Conservation (phyloP, 768 basidiomycete species). For the Neoboletus subvelutipes region DNA sequence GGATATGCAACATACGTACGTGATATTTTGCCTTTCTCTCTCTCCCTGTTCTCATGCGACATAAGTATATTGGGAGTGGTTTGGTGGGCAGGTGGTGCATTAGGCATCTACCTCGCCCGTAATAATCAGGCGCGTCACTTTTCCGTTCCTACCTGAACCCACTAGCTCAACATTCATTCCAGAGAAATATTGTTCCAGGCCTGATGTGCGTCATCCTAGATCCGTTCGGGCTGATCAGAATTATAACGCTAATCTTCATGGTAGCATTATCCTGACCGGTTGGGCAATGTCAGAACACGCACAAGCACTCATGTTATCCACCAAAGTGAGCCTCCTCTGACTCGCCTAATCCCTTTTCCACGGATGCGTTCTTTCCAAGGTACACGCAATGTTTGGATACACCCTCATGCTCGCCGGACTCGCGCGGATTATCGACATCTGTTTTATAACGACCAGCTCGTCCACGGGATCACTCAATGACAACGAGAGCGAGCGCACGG, state of each 20-base stretch:
- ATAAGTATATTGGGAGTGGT: slow-evolving; percentile 52
- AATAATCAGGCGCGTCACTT: slow-evolving; percentile 61
- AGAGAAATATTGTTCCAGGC: slow-evolving; percentile 80
- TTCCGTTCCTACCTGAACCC: background rate
- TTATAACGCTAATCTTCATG: background rate
- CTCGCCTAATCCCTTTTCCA: too few species aligned
- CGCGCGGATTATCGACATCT: slow-evolving; percentile 79
- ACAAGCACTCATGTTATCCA: slow-evolving; percentile 82
- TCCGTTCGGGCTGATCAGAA: background rate
- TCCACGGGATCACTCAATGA: slow-evolving; percentile 37
- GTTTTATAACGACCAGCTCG: slow-evolving; percentile 57
- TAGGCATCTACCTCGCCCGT: slow-evolving; percentile 80
- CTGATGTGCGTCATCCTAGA: slow-evolving; percentile 58
- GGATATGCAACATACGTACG: slow-evolving; percentile 93
- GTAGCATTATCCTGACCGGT: slow-evolving; percentile 83
- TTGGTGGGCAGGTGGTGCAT: slow-evolving; percentile 88
- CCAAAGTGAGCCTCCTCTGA: slow-evolving; percentile 49
- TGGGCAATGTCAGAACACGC: slow-evolving; percentile 93
- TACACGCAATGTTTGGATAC: slow-evolving; percentile 82
- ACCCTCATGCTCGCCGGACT: slow-evolving; percentile 83
- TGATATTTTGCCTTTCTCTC: slow-evolving; percentile 11
- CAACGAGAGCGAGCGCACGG: slow-evolving; percentile 67
- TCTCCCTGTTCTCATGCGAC: slow-evolving; percentile 3
- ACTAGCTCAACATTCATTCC: background rate
- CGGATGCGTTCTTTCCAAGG: slow-evolving; percentile 39